Evolutionary conservation across 805 yeast species (phyloP).

Genomic region (Candida chauliodis): DNA sequence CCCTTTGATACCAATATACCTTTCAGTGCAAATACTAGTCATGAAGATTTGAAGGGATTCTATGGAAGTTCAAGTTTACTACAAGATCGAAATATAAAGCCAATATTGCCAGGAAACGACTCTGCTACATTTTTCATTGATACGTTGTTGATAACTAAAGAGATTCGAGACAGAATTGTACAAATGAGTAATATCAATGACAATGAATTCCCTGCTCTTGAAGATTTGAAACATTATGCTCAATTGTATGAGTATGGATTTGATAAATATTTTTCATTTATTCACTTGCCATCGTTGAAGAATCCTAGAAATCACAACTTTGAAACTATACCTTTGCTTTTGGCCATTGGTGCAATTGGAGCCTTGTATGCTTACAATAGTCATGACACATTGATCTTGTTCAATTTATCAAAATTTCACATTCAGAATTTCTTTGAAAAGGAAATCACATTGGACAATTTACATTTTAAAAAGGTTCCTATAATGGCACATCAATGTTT

Average conservation of each 20-base stretch:
- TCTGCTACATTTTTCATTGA: slow-evolving; percentile 10
- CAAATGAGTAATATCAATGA: slow-evolving; percentile 49
- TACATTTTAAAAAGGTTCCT: slow-evolving; percentile 52
- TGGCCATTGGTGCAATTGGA: slow-evolving; percentile 86
- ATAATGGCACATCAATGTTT: slow-evolving; percentile 55
- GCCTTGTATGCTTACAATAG: slow-evolving; percentile 83
- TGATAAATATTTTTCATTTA: slow-evolving; percentile 78
- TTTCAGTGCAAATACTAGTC: slow-evolving; percentile 6
- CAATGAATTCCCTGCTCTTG: slow-evolving; percentile 67
- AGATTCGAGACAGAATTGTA: slow-evolving; percentile 53
- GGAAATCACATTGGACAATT: slow-evolving; percentile 41
- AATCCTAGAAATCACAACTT: slow-evolving; percentile 36
- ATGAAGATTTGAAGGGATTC: slow-evolving; percentile 9
- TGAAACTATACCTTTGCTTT: slow-evolving; percentile 59
- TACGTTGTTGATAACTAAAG: slow-evolving; percentile 36
- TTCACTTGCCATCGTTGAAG: slow-evolving; percentile 63
- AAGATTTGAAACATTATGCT: slow-evolving; percentile 74
- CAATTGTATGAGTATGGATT: slow-evolving; percentile 74
- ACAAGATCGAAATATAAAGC: slow-evolving; percentile 2
- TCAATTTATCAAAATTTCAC: slow-evolving; percentile 62
- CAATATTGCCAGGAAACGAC: slow-evolving; percentile 3
- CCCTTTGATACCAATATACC: slow-evolving; percentile 57
- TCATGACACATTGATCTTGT: slow-evolving; percentile 65
- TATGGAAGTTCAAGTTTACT: slow-evolving; percentile 8
- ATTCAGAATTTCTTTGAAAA: slow-evolving; percentile 64